Conservation (phyloP, 192 early-diverging fungal species). For the Spizellomyces punctatus region DNA sequence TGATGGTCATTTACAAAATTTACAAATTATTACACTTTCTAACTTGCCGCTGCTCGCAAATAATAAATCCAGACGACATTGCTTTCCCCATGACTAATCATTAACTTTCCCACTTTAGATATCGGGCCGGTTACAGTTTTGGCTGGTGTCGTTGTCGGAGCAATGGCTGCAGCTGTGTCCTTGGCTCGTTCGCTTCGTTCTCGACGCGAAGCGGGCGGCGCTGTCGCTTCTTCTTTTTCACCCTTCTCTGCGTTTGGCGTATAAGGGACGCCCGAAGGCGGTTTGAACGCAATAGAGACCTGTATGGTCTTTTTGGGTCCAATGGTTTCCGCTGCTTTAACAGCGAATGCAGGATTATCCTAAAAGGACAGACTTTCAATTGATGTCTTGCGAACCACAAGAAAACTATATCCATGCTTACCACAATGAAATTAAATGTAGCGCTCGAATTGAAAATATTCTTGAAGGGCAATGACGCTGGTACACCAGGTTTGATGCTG, state of each 20-base stretch:
- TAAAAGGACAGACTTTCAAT: conserved; percentile 6
- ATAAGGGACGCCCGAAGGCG: conserved; percentile 18
- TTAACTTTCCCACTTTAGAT: conserved; percentile 52
- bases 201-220: background rate
- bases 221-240: conserved; percentile 10
- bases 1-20: background rate
- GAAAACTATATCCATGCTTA: conserved; percentile 16
- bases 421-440: conserved; percentile 54
- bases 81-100: conserved; percentile 42
- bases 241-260: background rate
- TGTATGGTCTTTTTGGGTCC: conserved; percentile 55
- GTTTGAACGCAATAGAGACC: conserved; percentile 50
- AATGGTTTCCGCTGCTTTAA: conserved; percentile 56
- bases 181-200: background rate
- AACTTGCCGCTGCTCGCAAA: conserved; percentile 13
- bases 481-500: conserved; percentile 49
- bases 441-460: conserved; percentile 57
- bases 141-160: background rate
- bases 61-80: conserved; percentile 56
- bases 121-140: conserved; percentile 7
- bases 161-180: background rate
- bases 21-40: background rate
- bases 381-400: background rate
- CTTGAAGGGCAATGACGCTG: conserved; percentile 54
- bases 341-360: conserved; percentile 62